Conservation (phyloP, 2,329 filamentous ascomycete species). For the Trichophyton schoenleinii region DNA sequence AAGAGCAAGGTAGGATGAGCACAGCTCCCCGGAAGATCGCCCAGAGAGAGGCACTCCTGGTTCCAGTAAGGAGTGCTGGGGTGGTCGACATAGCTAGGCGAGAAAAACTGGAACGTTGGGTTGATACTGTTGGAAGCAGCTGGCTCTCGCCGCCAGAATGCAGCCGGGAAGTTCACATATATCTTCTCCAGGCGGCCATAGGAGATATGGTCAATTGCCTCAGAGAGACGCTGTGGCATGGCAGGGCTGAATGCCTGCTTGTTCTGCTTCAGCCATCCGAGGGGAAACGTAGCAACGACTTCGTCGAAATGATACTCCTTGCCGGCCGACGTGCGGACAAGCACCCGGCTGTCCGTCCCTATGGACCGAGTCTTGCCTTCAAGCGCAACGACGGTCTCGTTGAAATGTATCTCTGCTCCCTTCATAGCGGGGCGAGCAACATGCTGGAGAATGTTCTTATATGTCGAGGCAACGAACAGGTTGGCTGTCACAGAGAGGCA, state of each 20-base stretch:
- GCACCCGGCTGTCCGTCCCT: slow-evolving; percentile 29
- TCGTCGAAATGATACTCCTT: slow-evolving; percentile 36
- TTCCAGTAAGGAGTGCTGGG: slow-evolving; percentile 56
- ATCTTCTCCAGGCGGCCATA: slow-evolving; percentile 38
- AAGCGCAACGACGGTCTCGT: slow-evolving; percentile 32
- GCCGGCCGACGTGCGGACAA: slow-evolving; percentile 29
- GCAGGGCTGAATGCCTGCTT: slow-evolving; percentile 33
- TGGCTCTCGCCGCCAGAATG: slow-evolving; percentile 52
- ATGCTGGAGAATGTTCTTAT: slow-evolving; percentile 43
- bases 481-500: slow-evolving; percentile 37
- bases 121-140: neutral
- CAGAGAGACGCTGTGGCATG: slow-evolving; percentile 30
- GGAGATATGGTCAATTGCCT: slow-evolving; percentile 37
- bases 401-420: slow-evolving; percentile 38
- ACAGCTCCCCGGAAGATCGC: slow-evolving; percentile 45
- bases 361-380: slow-evolving; percentile 18
- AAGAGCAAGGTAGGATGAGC: slow-evolving; percentile 76
- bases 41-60: slow-evolving; percentile 65
- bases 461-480: slow-evolving; percentile 50
- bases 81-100: slow-evolving; percentile 52
- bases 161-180: slow-evolving; percentile 55
- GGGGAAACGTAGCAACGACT: slow-evolving; percentile 40
- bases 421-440: slow-evolving; percentile 39
- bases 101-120: slow-evolving; percentile 61
- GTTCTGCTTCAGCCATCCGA: slow-evolving; percentile 43